phyloP scores from a whole-genome alignment of 805 yeast species.

The Candida mattraensis region DNA sequence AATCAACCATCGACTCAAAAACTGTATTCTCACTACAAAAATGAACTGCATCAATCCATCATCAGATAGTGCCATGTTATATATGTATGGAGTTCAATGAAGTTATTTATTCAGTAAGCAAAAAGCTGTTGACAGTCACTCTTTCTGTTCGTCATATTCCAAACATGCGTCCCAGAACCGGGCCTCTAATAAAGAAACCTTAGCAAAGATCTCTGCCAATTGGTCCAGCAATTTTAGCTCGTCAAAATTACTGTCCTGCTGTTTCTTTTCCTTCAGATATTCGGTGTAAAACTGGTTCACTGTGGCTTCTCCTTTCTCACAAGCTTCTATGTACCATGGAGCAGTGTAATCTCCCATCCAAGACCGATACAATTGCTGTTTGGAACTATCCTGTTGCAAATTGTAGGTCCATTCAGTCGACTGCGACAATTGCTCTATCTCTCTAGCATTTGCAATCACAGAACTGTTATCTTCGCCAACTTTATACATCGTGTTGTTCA shows the following conservation, averaged over 20 bases:
- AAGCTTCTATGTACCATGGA: conserved; percentile 56
- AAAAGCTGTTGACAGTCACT: not conserved
- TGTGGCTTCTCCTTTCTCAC: conserved; percentile 47
- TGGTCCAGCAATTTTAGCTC: conserved; percentile 41
- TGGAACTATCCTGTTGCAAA: conserved; percentile 25
- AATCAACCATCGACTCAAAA: no score
- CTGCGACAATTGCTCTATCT: not conserved
- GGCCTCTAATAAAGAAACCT: conserved; percentile 60
- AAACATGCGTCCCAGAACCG: conserved; percentile 61
- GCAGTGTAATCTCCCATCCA: conserved; percentile 68
- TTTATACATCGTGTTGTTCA: conserved; percentile 8
- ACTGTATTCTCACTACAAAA: no score
- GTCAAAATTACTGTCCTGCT: conserved; percentile 41
- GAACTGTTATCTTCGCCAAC: conserved; percentile 12
- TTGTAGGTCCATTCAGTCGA: conserved; percentile 3
- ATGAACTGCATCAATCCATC: conserved; percentile 6
- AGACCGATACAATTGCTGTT: conserved; percentile 32
- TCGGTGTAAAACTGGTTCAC: conserved; percentile 28
- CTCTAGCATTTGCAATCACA: conserved; percentile 22
- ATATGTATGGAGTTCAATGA: no score
- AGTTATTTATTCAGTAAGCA: conserved; percentile 7
- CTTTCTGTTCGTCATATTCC: conserved; percentile 5
- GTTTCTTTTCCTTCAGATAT: conserved; percentile 20
- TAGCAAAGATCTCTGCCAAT: conserved; percentile 56
- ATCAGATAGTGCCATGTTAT: not conserved